A percentile compares a stretch with the other conserved stretches of the same genome.
Evolutionary conservation across 768 basidiomycete genomes (phyloP).

Genomic region (Boletus eberwhitei): DNA sequence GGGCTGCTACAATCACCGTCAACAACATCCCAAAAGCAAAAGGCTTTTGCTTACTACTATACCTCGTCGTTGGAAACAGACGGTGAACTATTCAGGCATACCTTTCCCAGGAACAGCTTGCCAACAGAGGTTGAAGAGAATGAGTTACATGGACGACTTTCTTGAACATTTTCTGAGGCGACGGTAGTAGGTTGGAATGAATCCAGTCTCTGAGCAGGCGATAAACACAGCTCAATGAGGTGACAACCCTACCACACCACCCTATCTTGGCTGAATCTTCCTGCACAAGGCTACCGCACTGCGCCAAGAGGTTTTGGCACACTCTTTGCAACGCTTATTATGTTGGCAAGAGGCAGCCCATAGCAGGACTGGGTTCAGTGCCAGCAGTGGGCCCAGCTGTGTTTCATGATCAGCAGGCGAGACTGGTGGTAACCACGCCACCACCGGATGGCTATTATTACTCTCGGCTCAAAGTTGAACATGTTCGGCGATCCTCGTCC

Average conservation of each 20-base stretch:
- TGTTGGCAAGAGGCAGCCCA: not conserved
- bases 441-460: not conserved
- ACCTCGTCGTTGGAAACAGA: not conserved
- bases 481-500: slow-evolving; percentile 8
- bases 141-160: too few relatives aligned
- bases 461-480: slow-evolving; percentile 14
- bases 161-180: too few relatives aligned
- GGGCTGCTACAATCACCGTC: too few relatives aligned
- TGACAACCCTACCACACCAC: not conserved
- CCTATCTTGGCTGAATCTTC: not conserved
- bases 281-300: not conserved
- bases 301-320: not conserved
- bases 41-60: too few relatives aligned
- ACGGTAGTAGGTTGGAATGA: too few relatives aligned
- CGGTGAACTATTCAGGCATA: too few relatives aligned
- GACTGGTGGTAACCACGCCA: not conserved
- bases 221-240: not conserved
- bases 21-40: not conserved
- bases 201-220: not conserved
- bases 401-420: not conserved
- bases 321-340: not conserved
- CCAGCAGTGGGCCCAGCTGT: not conserved
- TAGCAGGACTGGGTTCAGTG: not conserved
- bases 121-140: not conserved
- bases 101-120: too few relatives aligned